Conservation (phyloP, 2,329 filamentous ascomycete genomes). For the Fusarium liriodendri region DNA sequence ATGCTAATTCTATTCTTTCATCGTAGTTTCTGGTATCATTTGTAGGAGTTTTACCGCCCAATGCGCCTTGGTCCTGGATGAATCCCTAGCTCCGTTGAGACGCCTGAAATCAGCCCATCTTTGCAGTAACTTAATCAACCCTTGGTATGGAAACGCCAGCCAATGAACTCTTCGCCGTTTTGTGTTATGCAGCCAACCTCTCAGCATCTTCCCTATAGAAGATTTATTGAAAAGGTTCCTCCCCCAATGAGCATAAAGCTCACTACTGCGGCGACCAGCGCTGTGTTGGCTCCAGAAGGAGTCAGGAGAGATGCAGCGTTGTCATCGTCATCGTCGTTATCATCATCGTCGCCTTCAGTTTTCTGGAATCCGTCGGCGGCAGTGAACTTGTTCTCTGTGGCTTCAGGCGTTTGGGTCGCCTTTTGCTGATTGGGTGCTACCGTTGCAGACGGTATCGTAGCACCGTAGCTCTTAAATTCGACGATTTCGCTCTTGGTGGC, state of each 20-base stretch:
- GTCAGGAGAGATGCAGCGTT: constrained; percentile 29
- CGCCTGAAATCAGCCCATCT: constrained; percentile 36
- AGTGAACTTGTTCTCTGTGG: constrained; percentile 35
- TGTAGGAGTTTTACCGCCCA: constrained; percentile 17
- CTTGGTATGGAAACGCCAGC: constrained; percentile 30
- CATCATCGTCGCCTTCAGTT: constrained; percentile 2
- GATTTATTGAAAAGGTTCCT: constrained; percentile 27
- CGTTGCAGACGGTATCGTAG: constrained; percentile 63
- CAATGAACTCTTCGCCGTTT: constrained; percentile 18
- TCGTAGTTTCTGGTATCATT: constrained; percentile 34
- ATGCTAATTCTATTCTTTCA: constrained; percentile 1
- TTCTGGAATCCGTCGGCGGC: constrained; percentile 49
- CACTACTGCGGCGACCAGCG: constrained; percentile 32
- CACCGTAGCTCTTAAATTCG: constrained; percentile 61
- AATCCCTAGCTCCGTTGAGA: constrained; percentile 26
- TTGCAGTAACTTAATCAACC: constrained; percentile 14
- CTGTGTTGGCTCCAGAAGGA: constrained; percentile 25
- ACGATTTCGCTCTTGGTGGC: constrained; percentile 61
- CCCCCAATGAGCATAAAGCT: constrained; percentile 40
- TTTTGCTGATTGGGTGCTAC: constrained; percentile 54
- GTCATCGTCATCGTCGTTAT: constrained; percentile 10
- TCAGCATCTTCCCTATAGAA: constrained; percentile 6
- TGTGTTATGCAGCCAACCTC: constrained; percentile 3
- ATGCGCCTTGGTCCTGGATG: constrained; percentile 33
- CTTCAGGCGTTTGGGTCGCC: constrained; percentile 30